Evolutionary conservation across 23 red algal genomes (phyloP).

Genomic region (Gracilaria vermiculophylla): DNA sequence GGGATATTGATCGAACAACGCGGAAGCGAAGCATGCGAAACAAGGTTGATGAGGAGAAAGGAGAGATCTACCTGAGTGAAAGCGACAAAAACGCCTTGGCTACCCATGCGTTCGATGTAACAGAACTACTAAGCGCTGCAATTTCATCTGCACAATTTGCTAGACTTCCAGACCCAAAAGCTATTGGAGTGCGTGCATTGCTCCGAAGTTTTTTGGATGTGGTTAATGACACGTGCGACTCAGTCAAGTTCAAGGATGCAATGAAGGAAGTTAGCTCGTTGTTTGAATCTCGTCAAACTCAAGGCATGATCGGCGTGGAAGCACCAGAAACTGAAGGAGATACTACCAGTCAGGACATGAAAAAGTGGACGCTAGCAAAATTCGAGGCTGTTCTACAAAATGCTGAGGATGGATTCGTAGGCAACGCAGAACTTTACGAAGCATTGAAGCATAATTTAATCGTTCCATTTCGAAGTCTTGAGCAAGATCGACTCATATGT

Average conservation of each 20-base stretch:
- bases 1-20: conserved; percentile 44
- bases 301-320: not conserved
- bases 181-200: not conserved
- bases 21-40: not conserved
- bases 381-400: not conserved
- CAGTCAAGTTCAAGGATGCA: not conserved
- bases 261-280: not conserved
- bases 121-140: not conserved
- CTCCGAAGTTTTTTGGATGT: not conserved
- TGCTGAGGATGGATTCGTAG: not conserved
- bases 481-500: conserved; percentile 25
- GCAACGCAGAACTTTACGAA: conserved; percentile 2
- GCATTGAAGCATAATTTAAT: conserved; percentile 23
- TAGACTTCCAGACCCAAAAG: not conserved
- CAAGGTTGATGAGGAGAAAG: not conserved
- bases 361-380: not conserved
- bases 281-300: not conserved
- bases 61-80: not conserved
- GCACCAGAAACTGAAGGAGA: not conserved
- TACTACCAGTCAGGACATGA: not conserved
- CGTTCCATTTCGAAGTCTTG: conserved; percentile 35
- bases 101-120: not conserved
- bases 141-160: not conserved
- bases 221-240: not conserved
- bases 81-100: not conserved